A percentile compares a stretch with the other conserved stretches of the same genome.
Conservation (phyloP, 2,329 filamentous ascomycete species). For the Chaetomium sp. region DNA sequence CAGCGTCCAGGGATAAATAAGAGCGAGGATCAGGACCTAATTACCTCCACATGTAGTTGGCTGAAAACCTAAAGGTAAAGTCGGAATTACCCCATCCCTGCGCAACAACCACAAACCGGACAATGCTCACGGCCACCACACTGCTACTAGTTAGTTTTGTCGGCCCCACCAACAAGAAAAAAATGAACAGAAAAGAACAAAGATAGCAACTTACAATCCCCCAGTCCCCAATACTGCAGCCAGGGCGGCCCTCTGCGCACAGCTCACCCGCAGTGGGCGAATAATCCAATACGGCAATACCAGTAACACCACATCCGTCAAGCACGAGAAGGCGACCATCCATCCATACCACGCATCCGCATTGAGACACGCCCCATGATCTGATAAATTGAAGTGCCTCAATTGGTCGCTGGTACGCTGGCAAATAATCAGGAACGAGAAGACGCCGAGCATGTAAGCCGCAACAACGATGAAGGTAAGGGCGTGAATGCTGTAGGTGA, state of each 20-base stretch:
- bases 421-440: conserved; percentile 13
- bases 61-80: conserved; percentile 10
- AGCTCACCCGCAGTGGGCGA: conserved; percentile 7
- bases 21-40: no score
- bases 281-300: conserved; percentile 17
- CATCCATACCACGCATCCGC: conserved; percentile 10
- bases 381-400: background rate
- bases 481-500: conserved; percentile 11
- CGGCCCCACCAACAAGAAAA: background rate
- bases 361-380: conserved; percentile 5
- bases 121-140: conserved; percentile 18
- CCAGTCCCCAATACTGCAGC: conserved; percentile 16
- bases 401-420: conserved; percentile 12
- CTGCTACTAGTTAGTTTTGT: conserved; percentile 4
- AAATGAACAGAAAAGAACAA: no score
- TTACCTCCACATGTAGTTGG: conserved; percentile 5
- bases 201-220: conserved; percentile 14
- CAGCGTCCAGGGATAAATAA: no score
- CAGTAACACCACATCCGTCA: conserved; percentile 14
- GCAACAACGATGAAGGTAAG: conserved; percentile 10
- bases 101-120: conserved; percentile 10
- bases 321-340: conserved; percentile 12
- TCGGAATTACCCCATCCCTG: conserved; percentile 4
- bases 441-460: conserved; percentile 9
- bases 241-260: conserved; percentile 14